Percentiles rank a stretch among this genome's conserved stretches.
phyloP scores from a whole-genome alignment of 1,139 yeast genomes.

The Entelexis paramagnoliae region DNA sequence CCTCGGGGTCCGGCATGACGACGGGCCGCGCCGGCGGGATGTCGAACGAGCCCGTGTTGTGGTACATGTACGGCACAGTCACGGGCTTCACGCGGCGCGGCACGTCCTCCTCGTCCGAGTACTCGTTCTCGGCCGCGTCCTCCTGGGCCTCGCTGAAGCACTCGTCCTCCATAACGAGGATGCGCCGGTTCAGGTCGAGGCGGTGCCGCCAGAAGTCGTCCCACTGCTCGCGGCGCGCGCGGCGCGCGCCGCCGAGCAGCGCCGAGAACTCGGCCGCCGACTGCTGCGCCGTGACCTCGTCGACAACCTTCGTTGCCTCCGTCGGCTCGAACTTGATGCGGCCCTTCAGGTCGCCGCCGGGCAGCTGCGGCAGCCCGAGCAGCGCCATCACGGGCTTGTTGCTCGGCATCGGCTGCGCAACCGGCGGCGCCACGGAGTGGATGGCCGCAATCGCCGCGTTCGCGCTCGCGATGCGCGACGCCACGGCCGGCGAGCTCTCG shows the following conservation, averaged over 20 bases:
- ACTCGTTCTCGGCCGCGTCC: constrained; percentile 20
- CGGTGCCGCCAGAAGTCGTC: constrained; percentile 29
- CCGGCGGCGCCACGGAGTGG: constrained; percentile 22
- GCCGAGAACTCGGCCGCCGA: constrained; percentile 29
- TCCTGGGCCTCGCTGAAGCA: constrained; percentile 23
- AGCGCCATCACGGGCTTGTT: constrained; percentile 20
- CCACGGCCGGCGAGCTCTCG: constrained; percentile 8
- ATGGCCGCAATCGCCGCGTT: constrained; percentile 23
- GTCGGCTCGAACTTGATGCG: constrained; percentile 12
- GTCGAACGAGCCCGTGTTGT: constrained; percentile 23
- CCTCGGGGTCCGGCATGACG: constrained; percentile 24
- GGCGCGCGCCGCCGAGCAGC: constrained; percentile 28
- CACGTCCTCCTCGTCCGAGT: constrained; percentile 20
- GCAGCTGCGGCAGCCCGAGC: constrained; percentile 20
- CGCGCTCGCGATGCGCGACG: constrained; percentile 22
- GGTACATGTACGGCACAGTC: constrained; percentile 20
- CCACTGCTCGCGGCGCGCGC: constrained; percentile 29
- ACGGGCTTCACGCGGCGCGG: constrained; percentile 15
- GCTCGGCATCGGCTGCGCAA: constrained; percentile 16
- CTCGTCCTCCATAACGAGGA: constrained; percentile 21
- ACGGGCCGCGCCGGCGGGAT: constrained; percentile 22
- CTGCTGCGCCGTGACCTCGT: constrained; percentile 27
- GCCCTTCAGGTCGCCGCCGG: constrained; percentile 25
- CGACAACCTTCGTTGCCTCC: constrained; percentile 19
- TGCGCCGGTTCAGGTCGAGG: constrained; percentile 17